Evolutionary conservation across 176 grass and related monocot genomes (phyloP), one percentile per base, ranked within the genome.

Genomic region (Coix lacrymajobi): DNA sequence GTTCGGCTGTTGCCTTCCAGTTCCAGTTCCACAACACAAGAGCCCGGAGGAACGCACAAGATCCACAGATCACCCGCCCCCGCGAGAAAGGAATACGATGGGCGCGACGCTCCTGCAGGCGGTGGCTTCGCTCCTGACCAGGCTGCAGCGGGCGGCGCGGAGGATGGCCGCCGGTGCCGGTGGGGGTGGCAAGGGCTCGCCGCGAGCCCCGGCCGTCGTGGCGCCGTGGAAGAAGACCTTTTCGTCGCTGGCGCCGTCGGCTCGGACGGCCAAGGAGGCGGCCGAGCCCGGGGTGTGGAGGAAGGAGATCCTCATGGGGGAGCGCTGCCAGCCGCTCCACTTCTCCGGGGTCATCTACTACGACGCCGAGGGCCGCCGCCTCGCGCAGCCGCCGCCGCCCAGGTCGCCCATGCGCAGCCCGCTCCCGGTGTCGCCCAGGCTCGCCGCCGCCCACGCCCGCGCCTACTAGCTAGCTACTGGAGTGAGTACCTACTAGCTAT

Each of bases 341-440:
- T 99, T 96, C 93, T 89, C 96, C 58, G 96, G 93, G 0, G 91
- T 85, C 62, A 99, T 99, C 81, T 89, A 92, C 79, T 99, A 99
- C 77, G 96, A 99, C 71, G 84, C 85, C 67, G 78, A 92, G 8
- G 96, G 96, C 0, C 83, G 84, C 7, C 87, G 83, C 73, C 87
- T 99, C 56, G 60, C 81, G 33, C 76, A 79, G 5, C 56, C 88
- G 29, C 84, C 88, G 40, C 62, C 91, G 11, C 93, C 90, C 45
- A 80, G 93, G n/a, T 92, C 93, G 67, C 93, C 93, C 66, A 69
- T 95, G 90, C 85, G 93, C 62, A 95, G 90, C 62, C 93, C 87
- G 11, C 52, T 92, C 67, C 88, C 80, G 67, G 38, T 74, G 3
- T 75, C 84, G 24, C 3, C 33, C 61, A 83, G 31, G 75, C 24